Base-by-base conservation (phyloP, 1,284 basidiomycete genomes). In the Ceratobasidium sp. region DNA sequence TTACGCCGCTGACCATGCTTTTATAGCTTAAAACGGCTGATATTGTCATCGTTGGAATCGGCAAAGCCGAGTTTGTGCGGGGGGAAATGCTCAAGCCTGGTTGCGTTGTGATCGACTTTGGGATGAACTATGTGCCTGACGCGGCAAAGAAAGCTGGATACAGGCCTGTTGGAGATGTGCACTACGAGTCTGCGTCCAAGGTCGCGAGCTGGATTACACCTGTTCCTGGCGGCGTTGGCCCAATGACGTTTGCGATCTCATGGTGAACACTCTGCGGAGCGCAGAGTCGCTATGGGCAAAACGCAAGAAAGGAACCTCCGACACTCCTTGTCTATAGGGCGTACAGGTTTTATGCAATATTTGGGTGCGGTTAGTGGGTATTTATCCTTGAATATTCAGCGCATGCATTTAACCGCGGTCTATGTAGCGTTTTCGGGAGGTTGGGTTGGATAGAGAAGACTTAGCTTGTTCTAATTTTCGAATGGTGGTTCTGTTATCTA, bases 221-320 rank as follows among this genome's bases (percentile, higher is more conserved):
- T 56, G 98, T 99, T 20, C 98, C 98, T 0, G 96, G 96, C 83
- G 98, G 98, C 79, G 98, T 99, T 74, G 98, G 98, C 28, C 98
- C 98, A 37, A 98, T 99, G 97, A 99, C 98, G 10, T 98, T 99
- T 78, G 98, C 98, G 54, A 90, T 99, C 91, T 99, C 80, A 99
- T 99, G 97, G 90, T 92, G 82, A 99, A 99, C 86, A 97, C 97
- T 0, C 87, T 96, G 79, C 86, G 88, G 79, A 93, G 95, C 73
- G 96, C 97, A 39, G 90, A 95, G 84, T 90, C 94, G 78, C 86
- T 91, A 71, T 96, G 92, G 88, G 89, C 93, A 80, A 86, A 89
- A 66, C 85, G 88, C 51, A 90, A 92, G 67, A 83, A 87, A 26
- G 88, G 91, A 77, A 17, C 26, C 35, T 45, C 47, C 73, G 26